phyloP scores from a whole-genome alignment of 352 stramenopile genomes.

The Pythium aphanidermatum region DNA sequence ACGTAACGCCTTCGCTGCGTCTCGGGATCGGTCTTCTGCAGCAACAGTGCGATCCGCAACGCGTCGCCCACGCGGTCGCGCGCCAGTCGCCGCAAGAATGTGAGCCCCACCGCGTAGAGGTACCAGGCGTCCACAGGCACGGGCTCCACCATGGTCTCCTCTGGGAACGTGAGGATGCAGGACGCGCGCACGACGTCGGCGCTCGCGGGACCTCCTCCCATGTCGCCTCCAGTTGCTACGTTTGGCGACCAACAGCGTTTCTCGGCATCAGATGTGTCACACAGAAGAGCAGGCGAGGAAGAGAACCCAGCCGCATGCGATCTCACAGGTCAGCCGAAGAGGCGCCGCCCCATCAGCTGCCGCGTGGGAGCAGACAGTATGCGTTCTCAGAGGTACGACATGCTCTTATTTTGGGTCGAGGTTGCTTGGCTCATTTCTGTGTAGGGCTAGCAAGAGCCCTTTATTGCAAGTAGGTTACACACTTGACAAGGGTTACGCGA shows the following conservation, averaged over 20 bases:
- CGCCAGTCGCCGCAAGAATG: slow-evolving; percentile 62
- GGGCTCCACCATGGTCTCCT: slow-evolving; percentile 55
- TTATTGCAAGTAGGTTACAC: slow-evolving; percentile 7
- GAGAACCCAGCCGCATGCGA: neutral
- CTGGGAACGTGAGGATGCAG: slow-evolving; percentile 79
- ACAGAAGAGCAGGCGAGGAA: slow-evolving; percentile 4
- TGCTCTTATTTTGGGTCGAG: too few species aligned
- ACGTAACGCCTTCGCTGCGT: slow-evolving; percentile 42
- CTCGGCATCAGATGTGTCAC: slow-evolving; percentile 8
- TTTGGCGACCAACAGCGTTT: too few species aligned
- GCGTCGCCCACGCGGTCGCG: slow-evolving; percentile 63
- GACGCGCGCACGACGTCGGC: slow-evolving; percentile 75
- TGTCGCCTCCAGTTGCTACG: too few species aligned
- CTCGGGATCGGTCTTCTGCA: slow-evolving; percentile 35
- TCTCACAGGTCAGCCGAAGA: neutral
- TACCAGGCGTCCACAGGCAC: slow-evolving; percentile 84
- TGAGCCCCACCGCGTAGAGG: slow-evolving; percentile 59
- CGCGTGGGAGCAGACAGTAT: too few species aligned
- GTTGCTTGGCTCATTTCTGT: too few species aligned
- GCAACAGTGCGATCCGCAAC: slow-evolving; percentile 48
- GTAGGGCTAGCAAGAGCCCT: too few species aligned
- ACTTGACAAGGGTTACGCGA: neutral
- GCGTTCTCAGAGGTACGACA: too few species aligned
- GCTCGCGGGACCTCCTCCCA: slow-evolving; percentile 62
- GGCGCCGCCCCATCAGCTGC: too few species aligned